These are phyloP conservation scores for Drosera capensis DNA, from an alignment of 148 eudicot species.

Conservation along the genomic window DNA sequence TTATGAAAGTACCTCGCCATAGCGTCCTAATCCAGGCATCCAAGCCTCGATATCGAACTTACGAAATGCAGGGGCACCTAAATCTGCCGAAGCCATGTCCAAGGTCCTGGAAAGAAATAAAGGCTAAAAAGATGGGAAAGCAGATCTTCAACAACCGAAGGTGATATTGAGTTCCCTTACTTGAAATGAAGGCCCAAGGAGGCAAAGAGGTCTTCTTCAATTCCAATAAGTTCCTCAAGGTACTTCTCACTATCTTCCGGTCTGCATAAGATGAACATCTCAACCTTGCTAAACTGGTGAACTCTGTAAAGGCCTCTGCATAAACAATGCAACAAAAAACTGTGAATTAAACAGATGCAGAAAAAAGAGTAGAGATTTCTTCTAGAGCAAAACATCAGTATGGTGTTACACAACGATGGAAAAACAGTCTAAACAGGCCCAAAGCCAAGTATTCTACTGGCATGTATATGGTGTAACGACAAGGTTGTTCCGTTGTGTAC, in stretches of 20 bases:
- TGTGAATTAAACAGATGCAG: too few relatives aligned
- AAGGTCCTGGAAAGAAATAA: constrained; percentile 45
- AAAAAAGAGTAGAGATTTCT: too few relatives aligned
- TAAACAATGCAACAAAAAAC: constrained; percentile 5
- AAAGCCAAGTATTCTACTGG: too few relatives aligned
- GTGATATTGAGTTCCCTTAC: constrained; percentile 18
- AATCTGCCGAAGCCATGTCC: constrained; percentile 84
- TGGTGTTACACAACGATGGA: too few relatives aligned
- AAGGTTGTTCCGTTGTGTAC: too few relatives aligned
- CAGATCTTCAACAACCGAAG: not conserved
- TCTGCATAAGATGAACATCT: not conserved
- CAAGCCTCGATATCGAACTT: constrained; percentile 93
- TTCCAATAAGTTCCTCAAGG: constrained; percentile 49
- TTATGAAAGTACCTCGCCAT: constrained; percentile 56
- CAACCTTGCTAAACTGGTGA: not conserved
- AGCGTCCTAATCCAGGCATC: constrained; percentile 94
- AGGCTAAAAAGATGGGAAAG: not conserved
- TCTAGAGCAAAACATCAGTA: too few relatives aligned
- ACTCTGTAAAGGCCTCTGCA: not conserved
- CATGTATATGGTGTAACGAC: too few relatives aligned
- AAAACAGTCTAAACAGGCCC: too few relatives aligned
- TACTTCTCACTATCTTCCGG: not conserved
- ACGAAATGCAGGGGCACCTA: constrained; percentile 93
- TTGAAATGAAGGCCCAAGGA: constrained; percentile 42
- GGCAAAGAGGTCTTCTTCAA: not conserved